These are phyloP conservation scores for Syzygium syzygioides DNA, from an alignment of 441 rosid genomes.

Conservation along the genomic window DNA sequence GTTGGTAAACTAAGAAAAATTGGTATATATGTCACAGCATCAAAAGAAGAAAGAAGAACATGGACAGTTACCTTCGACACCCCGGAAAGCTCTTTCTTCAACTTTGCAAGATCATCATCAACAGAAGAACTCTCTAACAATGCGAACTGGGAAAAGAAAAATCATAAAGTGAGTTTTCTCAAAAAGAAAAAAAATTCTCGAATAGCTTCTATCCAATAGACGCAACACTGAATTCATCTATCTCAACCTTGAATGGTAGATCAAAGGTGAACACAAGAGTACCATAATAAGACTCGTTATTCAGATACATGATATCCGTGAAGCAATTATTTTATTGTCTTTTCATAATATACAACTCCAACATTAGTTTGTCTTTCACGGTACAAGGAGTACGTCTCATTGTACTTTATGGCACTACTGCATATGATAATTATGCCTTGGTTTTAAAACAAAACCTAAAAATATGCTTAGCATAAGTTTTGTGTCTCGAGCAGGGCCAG, in stretches of 20 bases:
- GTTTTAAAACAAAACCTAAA: not conserved
- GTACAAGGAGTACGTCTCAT: not conserved
- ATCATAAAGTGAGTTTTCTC: not conserved
- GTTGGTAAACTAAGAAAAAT: not conserved
- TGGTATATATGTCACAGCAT: no score
- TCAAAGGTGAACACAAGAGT: not conserved
- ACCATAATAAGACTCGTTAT: not conserved
- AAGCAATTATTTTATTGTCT: not conserved
- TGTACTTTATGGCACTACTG: not conserved
- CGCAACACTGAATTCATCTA: not conserved
- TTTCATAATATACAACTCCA: not conserved
- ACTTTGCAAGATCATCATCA: slow-evolving; percentile 41
- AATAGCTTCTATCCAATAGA: not conserved
- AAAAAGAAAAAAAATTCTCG: not conserved
- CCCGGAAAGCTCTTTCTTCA: slow-evolving; percentile 43
- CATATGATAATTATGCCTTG: not conserved
- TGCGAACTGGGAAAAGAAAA: slow-evolving; percentile 27
- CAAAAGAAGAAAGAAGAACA: not conserved
- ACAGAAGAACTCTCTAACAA: slow-evolving; percentile 42
- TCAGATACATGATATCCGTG: not conserved
- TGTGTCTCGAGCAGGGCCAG: not conserved
- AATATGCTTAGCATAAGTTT: not conserved
- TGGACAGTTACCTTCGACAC: slow-evolving; percentile 31
- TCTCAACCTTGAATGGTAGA: not conserved
- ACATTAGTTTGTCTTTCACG: not conserved